Percentiles rank a stretch among this genome's conserved stretches.
phyloP scores from a whole-genome alignment of 2,329 filamentous ascomycete genomes.

The Fusarium sp. region DNA sequence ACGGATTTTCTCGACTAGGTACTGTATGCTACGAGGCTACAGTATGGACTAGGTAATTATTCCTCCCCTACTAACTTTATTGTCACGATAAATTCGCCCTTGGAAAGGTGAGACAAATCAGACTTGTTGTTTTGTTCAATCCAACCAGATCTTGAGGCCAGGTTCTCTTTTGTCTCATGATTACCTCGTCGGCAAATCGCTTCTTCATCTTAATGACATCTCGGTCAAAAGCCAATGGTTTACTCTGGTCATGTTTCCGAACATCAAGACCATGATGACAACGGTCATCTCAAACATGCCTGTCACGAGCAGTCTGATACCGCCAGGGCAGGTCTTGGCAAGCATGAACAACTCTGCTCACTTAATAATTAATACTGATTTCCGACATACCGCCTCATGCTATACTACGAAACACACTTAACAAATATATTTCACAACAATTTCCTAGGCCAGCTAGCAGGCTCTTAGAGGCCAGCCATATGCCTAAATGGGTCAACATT shows the following conservation, averaged over 20 bases:
- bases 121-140: constrained; percentile 2
- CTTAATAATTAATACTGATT: constrained; percentile 8
- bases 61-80: background rate
- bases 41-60: too few species aligned
- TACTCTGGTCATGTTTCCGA: background rate
- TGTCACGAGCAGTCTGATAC: constrained; percentile 21
- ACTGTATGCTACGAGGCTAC: too few species aligned
- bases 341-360: constrained; percentile 26
- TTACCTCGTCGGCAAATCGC: background rate
- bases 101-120: constrained; percentile 12
- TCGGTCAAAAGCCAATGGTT: constrained; percentile 7
- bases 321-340: constrained; percentile 34
- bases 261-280: background rate
- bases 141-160: background rate
- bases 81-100: constrained; percentile 3
- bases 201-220: constrained; percentile 6
- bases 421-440: constrained; percentile 11
- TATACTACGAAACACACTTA: constrained; percentile 21
- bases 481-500: constrained; percentile 25
- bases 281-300: constrained; percentile 9
- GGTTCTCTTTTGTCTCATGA: background rate
- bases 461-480: constrained; percentile 32
- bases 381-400: constrained; percentile 13
- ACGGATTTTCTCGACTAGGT: constrained; percentile 19
- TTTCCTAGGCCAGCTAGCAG: constrained; percentile 1